Evolutionary conservation across 1,139 yeast genomes (phyloP).

Genomic region (Petasospora rhodanensis): DNA sequence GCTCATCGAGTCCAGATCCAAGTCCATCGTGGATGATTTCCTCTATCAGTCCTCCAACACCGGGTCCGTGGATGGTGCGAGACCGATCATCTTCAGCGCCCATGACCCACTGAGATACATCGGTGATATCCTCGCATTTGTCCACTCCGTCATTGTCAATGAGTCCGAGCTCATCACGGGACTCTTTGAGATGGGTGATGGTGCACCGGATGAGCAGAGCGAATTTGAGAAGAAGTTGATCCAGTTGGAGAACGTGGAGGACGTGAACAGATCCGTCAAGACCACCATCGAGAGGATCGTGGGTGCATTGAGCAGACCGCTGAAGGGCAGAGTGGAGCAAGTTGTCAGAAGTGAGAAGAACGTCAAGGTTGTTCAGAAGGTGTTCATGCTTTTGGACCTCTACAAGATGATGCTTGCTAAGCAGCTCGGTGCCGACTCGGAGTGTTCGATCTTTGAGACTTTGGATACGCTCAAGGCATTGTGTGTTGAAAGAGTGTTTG

Average conservation of each 20-base stretch:
- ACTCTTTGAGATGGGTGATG: constrained; percentile 40
- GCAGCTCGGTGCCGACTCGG: constrained; percentile 16
- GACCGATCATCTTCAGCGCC: constrained; percentile 62
- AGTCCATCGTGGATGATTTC: constrained; percentile 54
- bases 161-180: constrained; percentile 73
- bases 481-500: constrained; percentile 40
- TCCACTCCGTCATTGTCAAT: constrained; percentile 84
- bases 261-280: constrained; percentile 23
- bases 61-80: constrained; percentile 23
- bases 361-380: constrained; percentile 49
- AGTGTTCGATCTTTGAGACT: constrained; percentile 17
- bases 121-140: constrained; percentile 86
- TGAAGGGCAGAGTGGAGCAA: constrained; percentile 58
- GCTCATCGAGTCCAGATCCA: constrained; percentile 57
- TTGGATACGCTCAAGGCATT: constrained; percentile 21
- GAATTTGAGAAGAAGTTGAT: constrained; percentile 18
- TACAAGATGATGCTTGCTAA: constrained; percentile 69
- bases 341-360: constrained; percentile 62
- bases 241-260: constrained; percentile 14
- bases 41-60: constrained; percentile 39
- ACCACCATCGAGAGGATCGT: constrained; percentile 41
- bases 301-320: constrained; percentile 45
- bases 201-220: constrained; percentile 9
- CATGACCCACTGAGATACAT: constrained; percentile 80
- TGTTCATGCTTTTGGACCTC: constrained; percentile 59